A percentile compares a stretch with the other conserved stretches of the same genome.
These are phyloP conservation scores for Heteromeles arbutifolia DNA, from an alignment of 306 rosid species.

Conservation along the genomic window DNA sequence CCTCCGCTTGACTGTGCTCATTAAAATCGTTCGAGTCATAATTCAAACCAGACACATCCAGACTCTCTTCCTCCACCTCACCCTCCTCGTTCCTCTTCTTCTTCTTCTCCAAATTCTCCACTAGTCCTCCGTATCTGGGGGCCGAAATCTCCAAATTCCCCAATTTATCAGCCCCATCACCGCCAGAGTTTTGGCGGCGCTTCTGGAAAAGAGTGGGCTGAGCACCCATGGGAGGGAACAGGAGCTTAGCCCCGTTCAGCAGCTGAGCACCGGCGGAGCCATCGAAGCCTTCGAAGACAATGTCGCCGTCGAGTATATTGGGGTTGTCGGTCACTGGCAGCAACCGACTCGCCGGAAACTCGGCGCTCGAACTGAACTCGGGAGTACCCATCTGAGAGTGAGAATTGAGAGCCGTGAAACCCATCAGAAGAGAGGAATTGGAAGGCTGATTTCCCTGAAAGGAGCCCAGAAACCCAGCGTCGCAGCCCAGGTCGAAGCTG, in stretches of 20 bases:
- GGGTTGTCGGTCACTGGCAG: slow-evolving; percentile 22
- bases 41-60: slow-evolving; percentile 39
- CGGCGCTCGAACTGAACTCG: slow-evolving; percentile 37
- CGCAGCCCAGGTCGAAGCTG: slow-evolving; percentile 47
- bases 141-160: slow-evolving; percentile 42
- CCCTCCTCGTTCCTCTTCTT: slow-evolving; percentile 33
- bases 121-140: slow-evolving; percentile 6
- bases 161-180: slow-evolving; percentile 21
- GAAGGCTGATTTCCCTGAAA: slow-evolving; percentile 24
- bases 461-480: slow-evolving; percentile 25
- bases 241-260: slow-evolving; percentile 30
- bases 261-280: slow-evolving; percentile 38
- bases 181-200: slow-evolving; percentile 30
- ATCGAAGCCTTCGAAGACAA: slow-evolving; percentile 32
- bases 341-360: slow-evolving; percentile 26
- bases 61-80: slow-evolving; percentile 48
- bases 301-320: not conserved
- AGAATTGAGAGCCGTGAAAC: slow-evolving; percentile 30
- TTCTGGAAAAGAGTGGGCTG: slow-evolving; percentile 74
- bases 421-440: slow-evolving; percentile 36
- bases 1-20: slow-evolving; percentile 23
- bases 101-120: slow-evolving; percentile 38
- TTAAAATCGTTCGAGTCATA: slow-evolving; percentile 64
- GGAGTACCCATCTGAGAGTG: slow-evolving; percentile 26
- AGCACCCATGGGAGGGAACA: slow-evolving; percentile 40